These are phyloP conservation scores for Tylopilus vinaceipallidus DNA, from an alignment of 768 basidiomycete genomes.

Conservation along the genomic window DNA sequence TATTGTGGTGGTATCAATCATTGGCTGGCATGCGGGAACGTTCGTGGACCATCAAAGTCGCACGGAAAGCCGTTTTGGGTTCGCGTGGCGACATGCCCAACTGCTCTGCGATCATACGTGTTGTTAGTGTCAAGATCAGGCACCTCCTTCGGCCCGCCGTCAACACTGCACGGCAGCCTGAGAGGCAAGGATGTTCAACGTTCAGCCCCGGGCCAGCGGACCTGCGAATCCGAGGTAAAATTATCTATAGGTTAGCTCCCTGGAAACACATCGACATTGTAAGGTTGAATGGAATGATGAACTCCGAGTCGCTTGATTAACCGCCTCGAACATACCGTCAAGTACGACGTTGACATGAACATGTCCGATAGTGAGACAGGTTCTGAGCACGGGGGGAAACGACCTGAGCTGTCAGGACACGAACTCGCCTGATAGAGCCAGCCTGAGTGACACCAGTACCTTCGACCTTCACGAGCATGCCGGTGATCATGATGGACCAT, in stretches of 20 bases:
- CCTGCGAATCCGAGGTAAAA: neutral
- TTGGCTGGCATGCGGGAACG: constrained; percentile 19
- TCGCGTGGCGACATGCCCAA: neutral
- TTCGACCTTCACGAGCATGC: too few relatives aligned
- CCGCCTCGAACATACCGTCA: neutral
- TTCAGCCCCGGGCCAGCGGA: neutral
- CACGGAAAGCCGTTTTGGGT: neutral
- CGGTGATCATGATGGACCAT: too few relatives aligned
- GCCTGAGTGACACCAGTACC: too few relatives aligned
- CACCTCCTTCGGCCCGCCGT: too few relatives aligned
- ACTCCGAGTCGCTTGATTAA: neutral
- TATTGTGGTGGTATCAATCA: constrained; percentile 1
- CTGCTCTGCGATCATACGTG: neutral
- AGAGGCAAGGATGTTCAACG: too few relatives aligned
- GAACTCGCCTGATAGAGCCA: neutral
- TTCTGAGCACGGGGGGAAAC: neutral
- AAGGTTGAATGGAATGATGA: neutral
- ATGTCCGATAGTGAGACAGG: neutral
- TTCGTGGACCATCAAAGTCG: constrained; percentile 14
- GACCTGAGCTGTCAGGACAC: neutral
- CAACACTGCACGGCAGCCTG: too few relatives aligned
- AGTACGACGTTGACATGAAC: neutral
- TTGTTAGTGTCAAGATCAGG: neutral
- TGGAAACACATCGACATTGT: neutral
- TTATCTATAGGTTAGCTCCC: neutral